Base-by-base conservation (phyloP, 345 rosid species). In the Gossypium raimondii region DNA sequence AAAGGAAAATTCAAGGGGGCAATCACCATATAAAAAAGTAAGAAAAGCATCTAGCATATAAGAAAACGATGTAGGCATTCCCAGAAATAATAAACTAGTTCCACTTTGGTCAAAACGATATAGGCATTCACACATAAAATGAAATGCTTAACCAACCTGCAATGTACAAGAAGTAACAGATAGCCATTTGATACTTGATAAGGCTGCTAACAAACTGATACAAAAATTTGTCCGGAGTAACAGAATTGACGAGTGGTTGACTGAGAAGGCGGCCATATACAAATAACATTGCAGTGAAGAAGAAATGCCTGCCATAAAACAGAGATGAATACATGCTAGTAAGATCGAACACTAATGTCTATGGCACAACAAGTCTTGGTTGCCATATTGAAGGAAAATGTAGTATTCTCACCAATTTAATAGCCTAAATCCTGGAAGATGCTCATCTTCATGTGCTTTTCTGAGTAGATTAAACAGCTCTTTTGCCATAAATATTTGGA, bases 231-330 rank as follows among this genome's bases (percentile, higher is more conserved):
- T 91, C 98, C 3, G 88, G 67, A 63, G 98, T 91, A 47, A 95
- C 88, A 18, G 99, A 89, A 80, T 93, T 95, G 80, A 88, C 96
- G 11, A 95, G 93, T 71, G 93, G 90, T 80, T 87, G 99, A 84
- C 89, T 95, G 84, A 93, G 97, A 76, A 93, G 89, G 79, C 97
- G 91, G 25, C 99, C 99, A 78, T 93, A 95, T 11, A 95, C 96
- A 77, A 93, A 95, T 67, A 93, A 82, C 99, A 95, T 95, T 29
- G 91, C 97, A 51, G 98, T 91, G 86, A 95, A 95, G 92, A 95
- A 93, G 83, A 95, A 95, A 79, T 93, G 91, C 99, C 98, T 93
- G 86, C 84, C 24, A 71, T 73, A 43, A 73, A 67, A 22, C 43
- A 38, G 70, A 67, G 47, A 74, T 62, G 61, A 78, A 50, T 43